Conservation (phyloP, 257 asterid genomes). For the Vinca minor region DNA sequence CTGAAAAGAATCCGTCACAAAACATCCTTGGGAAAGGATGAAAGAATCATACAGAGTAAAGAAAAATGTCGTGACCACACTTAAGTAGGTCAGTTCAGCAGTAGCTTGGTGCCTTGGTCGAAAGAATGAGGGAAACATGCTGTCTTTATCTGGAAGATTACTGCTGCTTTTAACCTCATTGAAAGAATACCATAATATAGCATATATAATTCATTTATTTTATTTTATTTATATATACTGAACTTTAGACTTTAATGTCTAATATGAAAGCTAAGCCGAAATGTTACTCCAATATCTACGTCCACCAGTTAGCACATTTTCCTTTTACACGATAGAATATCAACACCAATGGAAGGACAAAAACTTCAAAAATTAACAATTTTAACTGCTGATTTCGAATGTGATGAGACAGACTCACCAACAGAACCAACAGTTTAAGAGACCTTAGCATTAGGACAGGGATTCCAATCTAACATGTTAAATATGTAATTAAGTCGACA, state of each 20-base stretch:
- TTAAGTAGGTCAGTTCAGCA: not conserved
- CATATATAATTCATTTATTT: too few species aligned
- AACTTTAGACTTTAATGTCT: not conserved
- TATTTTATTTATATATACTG: too few species aligned
- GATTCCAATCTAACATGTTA: not conserved
- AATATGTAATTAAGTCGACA: not conserved
- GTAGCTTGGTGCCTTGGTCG: not conserved
- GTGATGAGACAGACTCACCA: not conserved
- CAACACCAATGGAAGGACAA: not conserved
- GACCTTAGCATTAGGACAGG: not conserved
- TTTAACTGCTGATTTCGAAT: too few species aligned
- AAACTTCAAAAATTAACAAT: not conserved
- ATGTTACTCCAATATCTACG: not conserved
- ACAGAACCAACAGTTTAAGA: not conserved
- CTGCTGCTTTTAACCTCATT: not conserved
- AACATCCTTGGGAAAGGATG: not conserved
- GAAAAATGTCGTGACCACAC: not conserved
- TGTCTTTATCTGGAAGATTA: not conserved
- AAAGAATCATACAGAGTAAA: not conserved
- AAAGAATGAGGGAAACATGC: not conserved
- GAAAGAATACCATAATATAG: not conserved
- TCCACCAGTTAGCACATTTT: not conserved
- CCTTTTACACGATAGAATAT: not conserved
- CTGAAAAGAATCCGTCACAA: not conserved
- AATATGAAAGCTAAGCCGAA: not conserved